These are phyloP conservation scores for Paradendryphiella salina DNA, from an alignment of 2,329 filamentous ascomycete species.

Conservation along the genomic window DNA sequence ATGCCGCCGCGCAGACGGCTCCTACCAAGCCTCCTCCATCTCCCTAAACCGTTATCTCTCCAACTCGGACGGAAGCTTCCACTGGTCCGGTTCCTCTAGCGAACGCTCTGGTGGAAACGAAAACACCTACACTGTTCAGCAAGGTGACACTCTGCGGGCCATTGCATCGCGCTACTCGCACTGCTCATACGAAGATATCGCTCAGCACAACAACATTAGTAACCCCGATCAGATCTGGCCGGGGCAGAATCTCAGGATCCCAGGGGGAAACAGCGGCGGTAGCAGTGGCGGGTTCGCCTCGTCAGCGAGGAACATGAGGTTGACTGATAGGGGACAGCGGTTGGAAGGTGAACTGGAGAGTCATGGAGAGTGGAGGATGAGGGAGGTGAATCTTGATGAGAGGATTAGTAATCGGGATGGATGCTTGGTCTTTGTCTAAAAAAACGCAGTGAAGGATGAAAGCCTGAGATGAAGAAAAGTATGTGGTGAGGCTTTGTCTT, in stretches of 20 bases:
- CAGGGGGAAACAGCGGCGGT: slow-evolving; percentile 26
- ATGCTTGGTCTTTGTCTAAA: slow-evolving; percentile 28
- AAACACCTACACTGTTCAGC: slow-evolving; percentile 30
- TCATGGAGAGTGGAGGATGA: slow-evolving; percentile 24
- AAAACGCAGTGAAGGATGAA: slow-evolving; percentile 34
- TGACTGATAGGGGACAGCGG: slow-evolving; percentile 28
- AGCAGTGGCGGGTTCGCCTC: slow-evolving; percentile 18
- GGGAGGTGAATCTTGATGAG: slow-evolving; percentile 30
- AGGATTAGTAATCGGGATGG: slow-evolving; percentile 32
- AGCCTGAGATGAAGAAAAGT: too few relatives aligned
- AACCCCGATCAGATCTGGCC: slow-evolving; percentile 37
- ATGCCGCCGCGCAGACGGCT: slow-evolving; percentile 30
- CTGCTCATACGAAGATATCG: slow-evolving; percentile 33
- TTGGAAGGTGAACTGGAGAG: slow-evolving; percentile 27
- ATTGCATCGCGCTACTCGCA: slow-evolving; percentile 29
- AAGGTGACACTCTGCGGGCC: slow-evolving; percentile 34
- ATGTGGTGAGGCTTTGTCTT: too few relatives aligned
- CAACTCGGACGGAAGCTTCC: slow-evolving; percentile 33
- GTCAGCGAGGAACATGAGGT: slow-evolving; percentile 27
- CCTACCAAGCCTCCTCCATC: slow-evolving; percentile 28
- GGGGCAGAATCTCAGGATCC: slow-evolving; percentile 31
- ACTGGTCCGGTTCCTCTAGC: slow-evolving; percentile 26
- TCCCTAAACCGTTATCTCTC: slow-evolving; percentile 27
- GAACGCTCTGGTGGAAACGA: slow-evolving; percentile 7
- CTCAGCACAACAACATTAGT: slow-evolving; percentile 31